A percentile compares a stretch with the other conserved stretches of the same genome.
Conservation (phyloP, 768 basidiomycete species). For the Lactarius vividus region DNA sequence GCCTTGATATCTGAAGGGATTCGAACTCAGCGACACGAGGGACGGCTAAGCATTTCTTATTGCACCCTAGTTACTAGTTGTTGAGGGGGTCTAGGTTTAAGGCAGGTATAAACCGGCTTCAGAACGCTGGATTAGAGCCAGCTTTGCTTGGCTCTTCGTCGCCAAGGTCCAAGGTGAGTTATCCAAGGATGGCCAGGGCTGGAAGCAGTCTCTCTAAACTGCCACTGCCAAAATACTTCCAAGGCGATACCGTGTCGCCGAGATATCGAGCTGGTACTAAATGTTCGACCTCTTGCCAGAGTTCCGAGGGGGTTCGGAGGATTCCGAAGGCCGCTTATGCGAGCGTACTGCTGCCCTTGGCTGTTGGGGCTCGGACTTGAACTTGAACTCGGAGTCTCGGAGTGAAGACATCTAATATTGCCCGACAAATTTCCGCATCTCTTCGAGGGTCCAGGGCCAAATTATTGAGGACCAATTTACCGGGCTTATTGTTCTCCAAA, state of each 20-base stretch:
- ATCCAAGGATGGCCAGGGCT: not conserved
- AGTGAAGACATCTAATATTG: not conserved
- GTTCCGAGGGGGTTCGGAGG: not conserved
- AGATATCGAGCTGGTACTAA: not conserved
- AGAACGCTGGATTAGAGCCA: not conserved
- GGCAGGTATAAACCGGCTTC: not conserved
- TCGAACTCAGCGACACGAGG: slow-evolving; percentile 19
- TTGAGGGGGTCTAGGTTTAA: not conserved
- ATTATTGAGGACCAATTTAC: not conserved
- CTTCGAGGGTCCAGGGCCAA: not conserved
- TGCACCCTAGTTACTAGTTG: not conserved
- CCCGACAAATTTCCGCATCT: not conserved
- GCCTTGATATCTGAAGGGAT: slow-evolving; percentile 3
- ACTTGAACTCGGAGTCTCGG: not conserved
- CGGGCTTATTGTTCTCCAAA: slow-evolving; percentile 18
- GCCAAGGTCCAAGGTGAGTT: not conserved
- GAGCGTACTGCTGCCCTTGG: no score
- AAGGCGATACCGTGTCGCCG: not conserved
- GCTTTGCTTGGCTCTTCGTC: not conserved
- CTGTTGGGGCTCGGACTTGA: not conserved
- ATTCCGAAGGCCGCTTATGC: not conserved
- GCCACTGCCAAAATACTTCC: not conserved
- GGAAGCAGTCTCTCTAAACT: not conserved
- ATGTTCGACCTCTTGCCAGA: not conserved
- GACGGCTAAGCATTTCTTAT: not conserved